Base-by-base conservation (phyloP, 2,329 filamentous ascomycete genomes). In the Chrysoporthe austroafricana region DNA sequence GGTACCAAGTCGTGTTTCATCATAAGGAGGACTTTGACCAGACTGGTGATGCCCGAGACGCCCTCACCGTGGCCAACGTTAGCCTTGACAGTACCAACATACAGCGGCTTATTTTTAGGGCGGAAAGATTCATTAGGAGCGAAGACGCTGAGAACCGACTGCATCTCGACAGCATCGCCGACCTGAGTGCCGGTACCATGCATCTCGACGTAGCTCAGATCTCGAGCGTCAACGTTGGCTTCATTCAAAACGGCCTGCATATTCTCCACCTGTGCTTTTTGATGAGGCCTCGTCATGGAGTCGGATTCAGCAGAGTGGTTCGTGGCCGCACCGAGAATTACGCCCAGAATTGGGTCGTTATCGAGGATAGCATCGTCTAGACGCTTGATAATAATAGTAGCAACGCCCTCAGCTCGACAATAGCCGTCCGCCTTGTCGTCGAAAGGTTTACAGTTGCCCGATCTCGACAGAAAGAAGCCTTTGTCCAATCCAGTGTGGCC, bases 281-380 rank as follows among this genome's bases (percentile, higher is more conserved):
- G 86, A 70, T 91, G 88, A 0, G 91, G 91, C 43, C 88, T 87
- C 0, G 91, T 94, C 69, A 94, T 93, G 0, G 89, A 92, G 1
- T 87, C 83, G 8, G 90, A 84, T 71, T 91, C 86, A 1, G 88
- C 88, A 0, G 88, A 92, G 73, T 94, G 91, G 74, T 93, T 93
- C 54, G 90, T 92, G 0, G 83, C 84, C 0, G 88, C 85, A 1
- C 83, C 86, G 0, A 87, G 79, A 63, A 92, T 88, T 70, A 89
- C 86, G 26, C 84, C 90, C 3, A 91, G 79, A 26, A 81, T 90
- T 85, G 62, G 87, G 85, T 92, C 90, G 59, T 89, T 88, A 74
- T 92, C 89, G 0, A 74, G 74, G 1, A 73, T 11, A 0, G 78
- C 78, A 73, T 85, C 83, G 6, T 82, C 78, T 0, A 87, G 76